A percentile compares a stretch with the other conserved stretches of the same genome.
Conservation (phyloP, 2,329 filamentous ascomycete genomes). For the Septoria petroselini region DNA sequence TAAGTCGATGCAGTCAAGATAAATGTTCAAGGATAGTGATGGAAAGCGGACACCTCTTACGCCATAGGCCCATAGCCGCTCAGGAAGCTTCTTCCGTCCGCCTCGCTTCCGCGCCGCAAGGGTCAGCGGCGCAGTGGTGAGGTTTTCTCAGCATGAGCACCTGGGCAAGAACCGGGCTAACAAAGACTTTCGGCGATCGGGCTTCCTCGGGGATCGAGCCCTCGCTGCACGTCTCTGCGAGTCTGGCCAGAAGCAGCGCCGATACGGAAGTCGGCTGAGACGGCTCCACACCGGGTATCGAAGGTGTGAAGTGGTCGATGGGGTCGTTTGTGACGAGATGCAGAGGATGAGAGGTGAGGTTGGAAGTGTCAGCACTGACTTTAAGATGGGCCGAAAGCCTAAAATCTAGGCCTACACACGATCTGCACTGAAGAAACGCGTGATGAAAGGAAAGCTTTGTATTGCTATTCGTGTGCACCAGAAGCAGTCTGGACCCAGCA, state of each 20-base stretch:
- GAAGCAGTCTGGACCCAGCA: not conserved
- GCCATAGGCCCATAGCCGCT: constrained; percentile 8
- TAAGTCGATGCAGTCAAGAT: constrained; percentile 4
- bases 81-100: constrained; percentile 9
- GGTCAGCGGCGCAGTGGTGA: not conserved
- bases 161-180: constrained; percentile 8
- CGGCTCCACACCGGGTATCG: too few species aligned
- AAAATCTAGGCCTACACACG: not conserved
- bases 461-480: constrained; percentile 13
- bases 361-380: constrained; percentile 1
- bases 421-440: not conserved
- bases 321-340: not conserved
- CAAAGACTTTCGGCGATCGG: constrained; percentile 1
- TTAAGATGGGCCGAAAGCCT: constrained; percentile 1
- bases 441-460: constrained; percentile 5
- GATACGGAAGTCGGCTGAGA: too few species aligned
- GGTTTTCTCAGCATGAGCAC: constrained; percentile 11
- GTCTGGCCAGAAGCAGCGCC: not conserved
- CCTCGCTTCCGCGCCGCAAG: constrained; percentile 11
- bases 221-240: too few species aligned
- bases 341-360: constrained; percentile 12
- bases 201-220: constrained; percentile 6
- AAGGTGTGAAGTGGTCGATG: too few species aligned
- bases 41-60: constrained; percentile 6
- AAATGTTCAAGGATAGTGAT: not conserved